Evolutionary conservation across 306 rosid genomes (phyloP), one percentile per base, ranked within the genome.

Genomic region (Malus fusca): DNA sequence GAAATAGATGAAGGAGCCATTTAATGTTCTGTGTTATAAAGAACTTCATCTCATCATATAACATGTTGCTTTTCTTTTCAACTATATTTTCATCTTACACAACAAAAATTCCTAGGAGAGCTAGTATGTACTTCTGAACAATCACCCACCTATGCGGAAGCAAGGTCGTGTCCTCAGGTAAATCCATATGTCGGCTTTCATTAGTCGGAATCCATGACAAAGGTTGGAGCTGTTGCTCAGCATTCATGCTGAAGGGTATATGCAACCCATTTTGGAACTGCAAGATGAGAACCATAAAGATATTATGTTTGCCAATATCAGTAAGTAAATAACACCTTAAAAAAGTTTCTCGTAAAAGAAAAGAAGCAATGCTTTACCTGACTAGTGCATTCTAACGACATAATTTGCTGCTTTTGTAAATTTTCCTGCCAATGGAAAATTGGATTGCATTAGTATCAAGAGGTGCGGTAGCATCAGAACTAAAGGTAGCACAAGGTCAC

Each of bases 221-320:
- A 58, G 94, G 86, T 77, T 92, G 95, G 64, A 92, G 89, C 80
- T 88, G 94, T 53, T 88, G 98, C 44, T 88, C 91, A 67, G 84
- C 52, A 80, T 83, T 83, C 89, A 95, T 82, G 85, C 84, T 82
- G 69, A 82, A 88, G 70, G 98, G 91, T 56, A 88, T 73, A 73
- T 85, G 84, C 80, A 91, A 77, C 56, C 88, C 97, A 66, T 87
- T 86, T 83, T 80, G 90, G 86, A 88, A 92, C 97, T 92, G 93
- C 67, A 89, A 82, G 66, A 81, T n/a, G 58, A 66, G 31, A 81
- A 21, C 68, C 55, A 60, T 30, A 31, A 65, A 37, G 81, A 70
- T 58, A 68, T 43, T 30, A 6, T 30, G 31, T 69, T 51, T 73
- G 7, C 58, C 76, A 60, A 60, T 12, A n/a, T 60, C 11, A 26